Base-by-base conservation (phyloP, 1,284 basidiomycete genomes). In the Meira nashicola region DNA sequence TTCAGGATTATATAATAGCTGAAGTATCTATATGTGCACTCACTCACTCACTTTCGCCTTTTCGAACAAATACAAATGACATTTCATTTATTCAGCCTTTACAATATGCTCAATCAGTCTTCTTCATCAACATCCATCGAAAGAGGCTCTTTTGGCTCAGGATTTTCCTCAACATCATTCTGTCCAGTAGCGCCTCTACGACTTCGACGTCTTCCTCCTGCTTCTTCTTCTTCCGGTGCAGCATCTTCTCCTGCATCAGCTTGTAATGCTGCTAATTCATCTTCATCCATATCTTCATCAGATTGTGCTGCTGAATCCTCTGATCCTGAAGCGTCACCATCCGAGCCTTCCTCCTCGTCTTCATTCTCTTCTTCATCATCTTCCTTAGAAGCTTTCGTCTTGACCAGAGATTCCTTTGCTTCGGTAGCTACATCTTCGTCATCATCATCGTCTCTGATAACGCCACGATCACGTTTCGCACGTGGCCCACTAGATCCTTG, bases 201-300 rank as follows among this genome's bases (percentile, higher is more conserved):
- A 37, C 47, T 50, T 37, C 47, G 3, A 25, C 47, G 21, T 15
- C 15, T 15, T 37, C 21, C 47, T n/a, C n/a, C 47, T 17, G 15
- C 21, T 25, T n/a, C 21, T 25, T 50, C 47, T 33, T 49, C 47
- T 23, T 23, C 21, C 47, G 15, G 15, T 23, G 47, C 47, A 23
- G 47, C 33, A 28, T 53, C 50, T 14, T 19, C 50, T 28, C 50
- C 50, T 19, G 50, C 50, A 17, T 53, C 50, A 10, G 50, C 50
- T 37, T 39, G 33, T 17, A 53, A 39, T 19, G 50, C 50, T n/a
- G 14, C 21, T n/a, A 50, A 37, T 37, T 50, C 47, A 50, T 50
- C 47, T 25, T 50, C 47, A 21, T 50, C 47, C 47, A 50, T 50
- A n/a, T 37, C 47, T 50, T 50, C 47, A 50, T 50, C 47, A n/a